Evolutionary conservation across 371 early-diverging fungal species (phyloP), one percentile per base, ranked within the genome.

Genomic region (Lichtheimia ornata): DNA sequence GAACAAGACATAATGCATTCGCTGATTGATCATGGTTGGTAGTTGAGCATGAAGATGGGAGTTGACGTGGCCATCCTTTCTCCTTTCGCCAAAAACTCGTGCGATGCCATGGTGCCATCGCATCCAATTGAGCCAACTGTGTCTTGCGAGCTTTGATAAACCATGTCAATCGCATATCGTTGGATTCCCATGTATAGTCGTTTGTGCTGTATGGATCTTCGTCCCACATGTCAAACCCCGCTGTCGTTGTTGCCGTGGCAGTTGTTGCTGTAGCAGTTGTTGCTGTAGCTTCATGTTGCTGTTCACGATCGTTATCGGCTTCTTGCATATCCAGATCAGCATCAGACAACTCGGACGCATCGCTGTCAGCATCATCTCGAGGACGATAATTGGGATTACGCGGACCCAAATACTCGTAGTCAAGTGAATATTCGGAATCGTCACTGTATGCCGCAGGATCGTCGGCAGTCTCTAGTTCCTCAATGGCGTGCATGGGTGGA

Each of bases 1-100:
- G 66, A 1, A 79, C 71, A 2, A 82, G 61, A 22, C 68, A 70
- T 27, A 85, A 55, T 2, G 84, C 77, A 61, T 70, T 77, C 49
- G 84, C 84, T 25, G 81, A 78, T 50, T 85, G 85, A 50, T 70
- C 73, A 35, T 85, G 85, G 53, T 74, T 77, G 2, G 80, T 72
- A 25, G 79, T 76, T 9, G 85, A 79, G 24, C 72, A 73, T 2
- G 83, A 82, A 20, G 62, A 65, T 25, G 79, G 79, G 25, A 85
- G 49, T 43, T 85, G 84, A 56, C 62, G 63, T 11, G 85, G 85
- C 72, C 77, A 76, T 1, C 77, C 80, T 56, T 68, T 69, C 22
- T 74, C 73, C 50, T 74, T 76, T 47, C 59, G 59, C 71, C 73
- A 80, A 57, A 79, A 79, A 56, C 68, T 64, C 3, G 25, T 25